Conservation (phyloP, 176 grass and related monocot species). For the Guadua angustifolia region DNA sequence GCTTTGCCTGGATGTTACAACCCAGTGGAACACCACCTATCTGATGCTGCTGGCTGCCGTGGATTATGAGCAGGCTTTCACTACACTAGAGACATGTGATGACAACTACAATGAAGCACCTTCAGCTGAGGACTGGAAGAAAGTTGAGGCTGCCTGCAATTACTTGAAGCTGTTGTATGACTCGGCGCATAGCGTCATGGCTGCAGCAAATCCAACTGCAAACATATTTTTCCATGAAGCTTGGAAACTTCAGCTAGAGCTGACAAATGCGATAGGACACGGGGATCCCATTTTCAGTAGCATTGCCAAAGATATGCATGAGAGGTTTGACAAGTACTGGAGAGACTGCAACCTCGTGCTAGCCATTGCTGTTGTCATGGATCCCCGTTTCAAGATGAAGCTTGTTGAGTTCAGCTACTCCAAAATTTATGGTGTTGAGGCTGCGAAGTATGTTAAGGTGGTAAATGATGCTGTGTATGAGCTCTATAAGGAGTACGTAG, state of each 20-base stretch:
- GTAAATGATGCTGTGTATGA: slow-evolving; percentile 65
- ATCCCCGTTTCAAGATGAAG: slow-evolving; percentile 76
- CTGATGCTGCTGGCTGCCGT: slow-evolving; percentile 69
- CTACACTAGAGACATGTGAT: slow-evolving; percentile 61
- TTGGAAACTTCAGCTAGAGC: slow-evolving; percentile 73
- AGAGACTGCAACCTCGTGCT: slow-evolving; percentile 73
- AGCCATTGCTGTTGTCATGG: slow-evolving; percentile 72
- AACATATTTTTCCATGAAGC: slow-evolving; percentile 73
- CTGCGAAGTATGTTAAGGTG: slow-evolving; percentile 63
- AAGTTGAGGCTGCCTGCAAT: slow-evolving; percentile 58
- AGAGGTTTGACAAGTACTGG: slow-evolving; percentile 83
- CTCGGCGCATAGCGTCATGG: slow-evolving; percentile 60
- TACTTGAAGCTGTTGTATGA: slow-evolving; percentile 64
- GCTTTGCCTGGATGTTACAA: slow-evolving; percentile 66
- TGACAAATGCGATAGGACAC: slow-evolving; percentile 49
- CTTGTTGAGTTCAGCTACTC: slow-evolving; percentile 77
- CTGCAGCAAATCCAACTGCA: slow-evolving; percentile 54
- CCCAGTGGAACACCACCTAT: slow-evolving; percentile 77
- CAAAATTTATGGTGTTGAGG: slow-evolving; percentile 68
- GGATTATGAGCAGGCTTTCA: slow-evolving; percentile 70
- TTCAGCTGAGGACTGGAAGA: slow-evolving; percentile 65
- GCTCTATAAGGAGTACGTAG: slow-evolving; percentile 62
- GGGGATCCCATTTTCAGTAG: slow-evolving; percentile 58
- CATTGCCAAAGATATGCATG: slow-evolving; percentile 68
- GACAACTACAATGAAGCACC: slow-evolving; percentile 74